Percentiles rank a stretch among this genome's conserved stretches.
phyloP scores from a whole-genome alignment of 148 eudicot genomes.

The Spergularia bocconei region DNA sequence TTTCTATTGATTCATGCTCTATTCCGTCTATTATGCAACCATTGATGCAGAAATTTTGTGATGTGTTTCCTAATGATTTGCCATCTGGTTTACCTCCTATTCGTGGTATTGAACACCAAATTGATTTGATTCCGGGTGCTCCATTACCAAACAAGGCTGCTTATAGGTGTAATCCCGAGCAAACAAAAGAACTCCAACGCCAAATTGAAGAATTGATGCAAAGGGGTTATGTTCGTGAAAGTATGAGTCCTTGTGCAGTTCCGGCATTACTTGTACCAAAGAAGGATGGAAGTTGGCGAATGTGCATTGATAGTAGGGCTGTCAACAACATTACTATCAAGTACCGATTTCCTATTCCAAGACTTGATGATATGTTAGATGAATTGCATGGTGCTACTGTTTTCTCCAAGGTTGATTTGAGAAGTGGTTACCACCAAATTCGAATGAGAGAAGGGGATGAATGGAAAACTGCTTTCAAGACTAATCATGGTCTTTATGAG shows the following conservation, averaged over 20 bases:
- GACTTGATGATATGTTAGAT: not conserved
- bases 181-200: not conserved
- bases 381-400: not conserved
- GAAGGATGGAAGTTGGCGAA: not conserved
- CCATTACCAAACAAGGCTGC: too few species aligned
- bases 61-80: not conserved
- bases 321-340: not conserved
- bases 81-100: not conserved
- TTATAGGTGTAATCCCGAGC: not conserved
- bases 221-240: not conserved
- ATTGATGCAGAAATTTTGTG: too few species aligned
- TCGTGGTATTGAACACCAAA: too few species aligned
- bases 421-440: not conserved
- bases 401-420: not conserved
- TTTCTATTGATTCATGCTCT: too few species aligned
- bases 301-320: not conserved
- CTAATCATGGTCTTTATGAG: not conserved
- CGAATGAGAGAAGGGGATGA: too few species aligned
- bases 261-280: not conserved
- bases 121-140: too few species aligned
- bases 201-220: not conserved
- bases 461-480: too few species aligned
- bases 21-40: not conserved
- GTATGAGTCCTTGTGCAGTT: too few species aligned
- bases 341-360: not conserved